phyloP scores from a whole-genome alignment of 352 stramenopile genomes.

The Phytophthora sansomeana region DNA sequence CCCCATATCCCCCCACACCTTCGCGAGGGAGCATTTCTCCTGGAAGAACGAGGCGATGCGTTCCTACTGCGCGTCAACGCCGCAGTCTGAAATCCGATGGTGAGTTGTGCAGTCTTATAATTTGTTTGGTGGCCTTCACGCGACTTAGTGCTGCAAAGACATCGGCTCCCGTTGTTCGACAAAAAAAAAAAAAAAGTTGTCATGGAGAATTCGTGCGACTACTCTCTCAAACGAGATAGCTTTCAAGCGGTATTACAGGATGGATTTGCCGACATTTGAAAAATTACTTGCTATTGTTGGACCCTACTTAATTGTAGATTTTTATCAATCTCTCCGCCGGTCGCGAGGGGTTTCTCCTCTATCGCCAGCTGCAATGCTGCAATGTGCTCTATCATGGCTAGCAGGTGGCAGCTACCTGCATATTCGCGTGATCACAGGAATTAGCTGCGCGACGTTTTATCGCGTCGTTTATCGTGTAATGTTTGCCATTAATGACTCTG shows the following conservation, averaged over 20 bases:
- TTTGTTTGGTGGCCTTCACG: background rate
- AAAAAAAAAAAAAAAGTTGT: no score
- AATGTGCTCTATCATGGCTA: conserved; percentile 8
- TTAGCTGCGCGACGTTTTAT: conserved; percentile 2
- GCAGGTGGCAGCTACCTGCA: conserved; percentile 23
- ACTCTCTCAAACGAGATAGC: background rate
- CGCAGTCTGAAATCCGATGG: no score
- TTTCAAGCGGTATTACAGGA: background rate
- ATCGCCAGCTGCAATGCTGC: conserved; percentile 7
- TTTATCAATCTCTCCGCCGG: background rate
- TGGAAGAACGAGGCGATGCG: no score
- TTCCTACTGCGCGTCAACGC: no score
- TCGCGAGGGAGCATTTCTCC: no score
- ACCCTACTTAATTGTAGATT: background rate
- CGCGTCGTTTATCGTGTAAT: conserved; percentile 13
- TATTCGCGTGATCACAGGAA: conserved; percentile 14
- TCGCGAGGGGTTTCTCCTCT: background rate
- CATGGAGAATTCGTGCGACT: background rate
- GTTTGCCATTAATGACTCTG: conserved; percentile 3
- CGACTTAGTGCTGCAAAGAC: background rate
- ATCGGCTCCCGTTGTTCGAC: background rate
- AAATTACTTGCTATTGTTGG: background rate
- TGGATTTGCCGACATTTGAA: background rate
- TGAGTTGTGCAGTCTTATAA: no score
- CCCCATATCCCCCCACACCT: no score